A percentile compares a stretch with the other conserved stretches of the same genome.
Conservation (phyloP, 176 grass and related monocot species). For the Phragmites australis region DNA sequence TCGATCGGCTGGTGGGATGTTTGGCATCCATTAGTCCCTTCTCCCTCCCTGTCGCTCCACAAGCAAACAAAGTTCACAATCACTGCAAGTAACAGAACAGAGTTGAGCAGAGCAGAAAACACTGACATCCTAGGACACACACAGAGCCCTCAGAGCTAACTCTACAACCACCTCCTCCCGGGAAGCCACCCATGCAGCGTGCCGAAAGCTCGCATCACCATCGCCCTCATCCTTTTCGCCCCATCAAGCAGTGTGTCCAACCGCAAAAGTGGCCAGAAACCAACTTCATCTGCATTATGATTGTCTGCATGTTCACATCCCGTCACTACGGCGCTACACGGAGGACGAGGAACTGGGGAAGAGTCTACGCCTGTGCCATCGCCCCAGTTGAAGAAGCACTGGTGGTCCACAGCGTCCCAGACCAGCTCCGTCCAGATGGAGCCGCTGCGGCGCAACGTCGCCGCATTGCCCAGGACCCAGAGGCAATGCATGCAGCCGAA, state of each 20-base stretch:
- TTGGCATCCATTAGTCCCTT: no score
- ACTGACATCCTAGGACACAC: no score
- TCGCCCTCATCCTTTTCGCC: neutral
- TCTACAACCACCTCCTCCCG: neutral
- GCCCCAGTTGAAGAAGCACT: conserved; percentile 41
- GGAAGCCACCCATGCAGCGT: neutral
- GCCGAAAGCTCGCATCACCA: neutral
- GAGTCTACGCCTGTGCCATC: neutral
- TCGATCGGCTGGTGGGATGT: no score
- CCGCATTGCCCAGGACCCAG: conserved; percentile 53
- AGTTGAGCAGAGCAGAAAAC: no score
- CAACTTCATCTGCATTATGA: neutral
- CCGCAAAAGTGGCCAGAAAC: neutral
- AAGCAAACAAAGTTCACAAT: no score
- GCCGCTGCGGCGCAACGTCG: conserved; percentile 42
- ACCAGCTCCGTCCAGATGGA: conserved; percentile 58
- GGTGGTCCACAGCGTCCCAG: conserved; percentile 38
- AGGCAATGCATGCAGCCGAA: conserved; percentile 55
- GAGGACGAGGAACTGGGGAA: neutral
- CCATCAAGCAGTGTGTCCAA: neutral
- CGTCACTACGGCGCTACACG: neutral
- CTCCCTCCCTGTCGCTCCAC: no score
- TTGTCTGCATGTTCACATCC: neutral
- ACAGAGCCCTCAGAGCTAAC: no score
- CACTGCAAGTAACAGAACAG: no score